Evolutionary conservation across 495 filamentous ascomycete species (phyloP).

Genomic region (Neurospora terricola): DNA sequence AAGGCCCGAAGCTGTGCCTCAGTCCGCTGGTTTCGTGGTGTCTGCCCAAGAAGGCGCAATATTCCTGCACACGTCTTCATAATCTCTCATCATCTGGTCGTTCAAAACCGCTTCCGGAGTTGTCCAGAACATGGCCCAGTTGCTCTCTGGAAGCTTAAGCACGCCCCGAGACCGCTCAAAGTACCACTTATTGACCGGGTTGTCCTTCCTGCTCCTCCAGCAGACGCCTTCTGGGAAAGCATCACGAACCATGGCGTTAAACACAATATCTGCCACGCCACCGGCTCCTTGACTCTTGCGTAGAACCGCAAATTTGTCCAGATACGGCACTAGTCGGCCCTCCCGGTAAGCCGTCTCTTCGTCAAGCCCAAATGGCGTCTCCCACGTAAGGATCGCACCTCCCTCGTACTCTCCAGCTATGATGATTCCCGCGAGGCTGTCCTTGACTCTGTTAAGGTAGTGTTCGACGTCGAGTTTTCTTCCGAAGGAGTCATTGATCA

Average conservation of each 20-base stretch:
- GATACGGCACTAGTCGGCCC: constrained; percentile 69
- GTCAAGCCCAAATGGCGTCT: constrained; percentile 53
- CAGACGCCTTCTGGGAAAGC: constrained; percentile 75
- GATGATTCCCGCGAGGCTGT: constrained; percentile 77
- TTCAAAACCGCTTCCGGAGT: constrained; percentile 47
- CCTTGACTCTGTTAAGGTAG: constrained; percentile 69
- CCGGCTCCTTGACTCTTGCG: constrained; percentile 81
- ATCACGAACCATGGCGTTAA: constrained; percentile 84
- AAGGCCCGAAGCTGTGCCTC: not conserved
- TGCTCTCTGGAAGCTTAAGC: constrained; percentile 63
- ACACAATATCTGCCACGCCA: constrained; percentile 89
- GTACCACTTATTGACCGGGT: constrained; percentile 91
- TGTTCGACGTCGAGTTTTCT: constrained; percentile 72
- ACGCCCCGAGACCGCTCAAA: constrained; percentile 81
- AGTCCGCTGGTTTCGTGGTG: constrained; percentile 53
- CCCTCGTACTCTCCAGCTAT: constrained; percentile 96
- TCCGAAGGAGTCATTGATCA: constrained; percentile 92
- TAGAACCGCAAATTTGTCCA: constrained; percentile 96
- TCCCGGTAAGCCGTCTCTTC: constrained; percentile 43
- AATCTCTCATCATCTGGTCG: constrained; percentile 57
- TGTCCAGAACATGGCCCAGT: constrained; percentile 99
- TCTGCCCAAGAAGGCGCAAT: constrained; percentile 82
- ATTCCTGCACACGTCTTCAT: constrained; percentile 68
- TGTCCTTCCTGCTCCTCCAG: constrained; percentile 72
- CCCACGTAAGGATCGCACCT: constrained; percentile 91